A percentile compares a stretch with the other conserved stretches of the same genome.
Conservation (phyloP, 768 basidiomycete species). For the Termitomyces heimii region DNA sequence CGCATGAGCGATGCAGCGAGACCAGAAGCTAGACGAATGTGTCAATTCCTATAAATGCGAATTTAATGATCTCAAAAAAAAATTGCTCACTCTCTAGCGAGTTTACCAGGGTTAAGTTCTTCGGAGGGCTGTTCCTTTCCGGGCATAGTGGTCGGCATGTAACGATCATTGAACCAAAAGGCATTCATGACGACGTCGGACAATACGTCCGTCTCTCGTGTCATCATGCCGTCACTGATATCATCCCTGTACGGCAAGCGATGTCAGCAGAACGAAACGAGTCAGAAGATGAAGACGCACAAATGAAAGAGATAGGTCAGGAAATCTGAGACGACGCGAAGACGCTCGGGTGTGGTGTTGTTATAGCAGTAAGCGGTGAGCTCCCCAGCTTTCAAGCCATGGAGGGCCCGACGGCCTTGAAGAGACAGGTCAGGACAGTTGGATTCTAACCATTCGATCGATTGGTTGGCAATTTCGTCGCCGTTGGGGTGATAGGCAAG, state of each 20-base stretch:
- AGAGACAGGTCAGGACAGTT: constrained; percentile 38
- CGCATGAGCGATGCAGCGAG: constrained; percentile 51
- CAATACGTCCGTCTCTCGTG: constrained; percentile 49
- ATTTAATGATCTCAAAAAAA: constrained; percentile 3
- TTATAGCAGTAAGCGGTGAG: constrained; percentile 64
- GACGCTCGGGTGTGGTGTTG: constrained; percentile 44
- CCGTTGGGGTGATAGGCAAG: constrained; percentile 38
- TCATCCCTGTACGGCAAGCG: constrained; percentile 42
- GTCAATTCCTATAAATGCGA: neutral
- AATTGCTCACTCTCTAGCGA: constrained; percentile 61
- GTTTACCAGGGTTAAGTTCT: constrained; percentile 51
- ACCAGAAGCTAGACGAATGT: constrained; percentile 50
- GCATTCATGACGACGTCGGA: constrained; percentile 69
- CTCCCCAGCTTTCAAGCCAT: constrained; percentile 59
- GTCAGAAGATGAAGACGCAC: constrained; percentile 23
- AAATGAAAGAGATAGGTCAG: constrained; percentile 56
- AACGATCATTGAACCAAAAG: constrained; percentile 49
- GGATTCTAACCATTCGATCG: constrained; percentile 45
- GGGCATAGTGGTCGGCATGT: constrained; percentile 37
- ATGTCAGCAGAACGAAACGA: constrained; percentile 2
- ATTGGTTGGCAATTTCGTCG: constrained; percentile 39
- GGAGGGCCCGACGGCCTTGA: constrained; percentile 41
- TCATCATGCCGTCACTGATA: constrained; percentile 76
- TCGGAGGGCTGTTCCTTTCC: constrained; percentile 32
- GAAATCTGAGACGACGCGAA: constrained; percentile 64